Evolutionary conservation across 192 early-diverging fungal genomes (phyloP).

Genomic region (Podila minutissima): DNA sequence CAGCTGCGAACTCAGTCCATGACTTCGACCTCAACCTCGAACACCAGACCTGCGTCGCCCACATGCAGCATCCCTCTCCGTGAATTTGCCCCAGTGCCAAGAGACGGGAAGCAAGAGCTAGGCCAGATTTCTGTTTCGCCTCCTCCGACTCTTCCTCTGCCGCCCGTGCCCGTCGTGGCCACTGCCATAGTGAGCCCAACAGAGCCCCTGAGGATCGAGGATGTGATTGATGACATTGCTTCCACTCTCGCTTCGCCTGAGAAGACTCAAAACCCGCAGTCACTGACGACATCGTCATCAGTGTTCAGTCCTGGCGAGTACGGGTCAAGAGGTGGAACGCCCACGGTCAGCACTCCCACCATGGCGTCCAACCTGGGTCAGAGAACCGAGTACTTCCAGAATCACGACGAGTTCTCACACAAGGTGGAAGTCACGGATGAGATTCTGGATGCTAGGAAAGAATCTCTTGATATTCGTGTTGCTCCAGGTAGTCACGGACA

Average conservation of each 20-base stretch:
- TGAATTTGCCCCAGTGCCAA: too few relatives aligned
- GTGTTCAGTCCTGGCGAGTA: neutral
- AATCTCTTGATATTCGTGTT: too few relatives aligned
- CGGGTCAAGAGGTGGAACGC: neutral
- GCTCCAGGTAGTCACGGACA: too few relatives aligned
- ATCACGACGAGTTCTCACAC: neutral
- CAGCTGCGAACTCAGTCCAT: neutral
- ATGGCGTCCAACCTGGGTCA: too few relatives aligned
- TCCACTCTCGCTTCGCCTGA: neutral
- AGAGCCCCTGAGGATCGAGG: neutral
- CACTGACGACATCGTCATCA: neutral
- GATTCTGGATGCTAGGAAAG: too few relatives aligned
- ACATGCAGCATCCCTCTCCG: too few relatives aligned
- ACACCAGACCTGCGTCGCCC: neutral
- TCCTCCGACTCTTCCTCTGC: neutral
- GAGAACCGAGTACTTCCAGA: neutral
- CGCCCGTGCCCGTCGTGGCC: neutral
- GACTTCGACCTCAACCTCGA: neutral
- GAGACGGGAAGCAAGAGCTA: neutral
- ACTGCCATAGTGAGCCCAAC: neutral
- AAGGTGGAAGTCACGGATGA: neutral
- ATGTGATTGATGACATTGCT: constrained; percentile 11
- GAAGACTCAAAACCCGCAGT: neutral
- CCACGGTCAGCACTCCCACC: neutral
- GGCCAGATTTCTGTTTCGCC: neutral